Conservation (phyloP, 106 monocot genomes). For the Ottelia alismoides region DNA sequence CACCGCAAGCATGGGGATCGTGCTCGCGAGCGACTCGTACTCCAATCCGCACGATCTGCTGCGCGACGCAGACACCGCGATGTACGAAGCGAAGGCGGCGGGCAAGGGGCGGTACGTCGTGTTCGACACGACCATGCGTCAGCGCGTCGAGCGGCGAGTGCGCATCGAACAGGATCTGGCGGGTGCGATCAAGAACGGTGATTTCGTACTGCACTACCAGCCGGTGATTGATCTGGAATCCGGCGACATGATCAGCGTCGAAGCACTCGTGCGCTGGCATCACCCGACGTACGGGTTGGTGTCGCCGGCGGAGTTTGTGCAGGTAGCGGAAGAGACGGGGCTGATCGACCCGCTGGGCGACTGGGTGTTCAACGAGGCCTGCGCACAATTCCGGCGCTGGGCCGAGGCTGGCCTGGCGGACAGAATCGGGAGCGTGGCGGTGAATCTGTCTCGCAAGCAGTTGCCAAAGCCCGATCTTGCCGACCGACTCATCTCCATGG, state of each 20-base stretch:
- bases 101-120: background rate
- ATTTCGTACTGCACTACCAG: background rate
- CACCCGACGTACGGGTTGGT: background rate
- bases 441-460: background rate
- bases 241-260: background rate
- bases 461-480: background rate
- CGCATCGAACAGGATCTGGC: background rate
- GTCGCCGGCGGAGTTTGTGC: background rate
- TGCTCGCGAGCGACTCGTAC: no score
- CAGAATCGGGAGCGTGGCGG: background rate
- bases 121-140: background rate
- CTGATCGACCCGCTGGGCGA: background rate
- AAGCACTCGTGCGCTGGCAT: background rate
- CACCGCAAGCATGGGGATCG: no score
- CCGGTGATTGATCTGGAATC: background rate
- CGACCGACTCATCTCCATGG: background rate
- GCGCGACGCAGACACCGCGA: background rate
- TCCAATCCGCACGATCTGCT: no score
- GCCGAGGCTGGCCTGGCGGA: no score
- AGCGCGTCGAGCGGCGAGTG: background rate
- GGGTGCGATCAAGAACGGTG: background rate
- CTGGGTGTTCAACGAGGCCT: background rate
- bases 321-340: background rate
- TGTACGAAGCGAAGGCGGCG: background rate
- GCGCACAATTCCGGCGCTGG: background rate